Percentiles rank a stretch among this genome's conserved stretches.
phyloP scores from a whole-genome alignment of 345 rosid species.

The Mangifera indica region DNA sequence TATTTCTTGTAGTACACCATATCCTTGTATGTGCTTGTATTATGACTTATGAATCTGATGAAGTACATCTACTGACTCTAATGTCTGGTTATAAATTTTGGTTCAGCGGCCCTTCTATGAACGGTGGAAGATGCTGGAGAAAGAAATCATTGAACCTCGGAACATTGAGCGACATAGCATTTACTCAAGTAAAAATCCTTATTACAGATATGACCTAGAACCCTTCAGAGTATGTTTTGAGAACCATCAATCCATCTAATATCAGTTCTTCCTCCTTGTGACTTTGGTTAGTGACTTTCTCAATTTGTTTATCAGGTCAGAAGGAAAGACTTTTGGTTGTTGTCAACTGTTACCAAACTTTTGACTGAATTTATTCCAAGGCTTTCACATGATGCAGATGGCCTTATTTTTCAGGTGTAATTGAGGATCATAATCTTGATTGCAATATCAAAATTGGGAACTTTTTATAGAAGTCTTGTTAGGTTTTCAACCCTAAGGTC shows the following conservation, averaged over 20 bases:
- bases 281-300: conserved; percentile 22
- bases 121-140: conserved; percentile 96
- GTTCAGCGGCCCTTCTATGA: conserved; percentile 92
- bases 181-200: conserved; percentile 63
- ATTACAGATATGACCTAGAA: conserved; percentile 88
- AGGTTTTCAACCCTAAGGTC: neutral
- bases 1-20: neutral
- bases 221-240: conserved; percentile 80
- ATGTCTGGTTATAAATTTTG: conserved; percentile 21
- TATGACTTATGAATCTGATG: neutral
- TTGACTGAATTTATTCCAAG: conserved; percentile 87
- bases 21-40: neutral
- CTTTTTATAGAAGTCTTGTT: neutral
- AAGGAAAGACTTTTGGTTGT: conserved; percentile 97
- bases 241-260: conserved; percentile 2
- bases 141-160: conserved; percentile 95
- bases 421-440: conserved; percentile 16
- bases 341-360: conserved; percentile 82
- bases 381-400: conserved; percentile 98
- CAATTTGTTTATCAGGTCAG: conserved; percentile 60
- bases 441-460: conserved; percentile 4
- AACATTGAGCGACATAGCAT: conserved; percentile 71
- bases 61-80: conserved; percentile 26
- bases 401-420: conserved; percentile 95
- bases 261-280: conserved; percentile 6